Percentiles rank a stretch among this genome's conserved stretches.
phyloP scores from a whole-genome alignment of 495 filamentous ascomycete genomes.

The Letharia lupina region DNA sequence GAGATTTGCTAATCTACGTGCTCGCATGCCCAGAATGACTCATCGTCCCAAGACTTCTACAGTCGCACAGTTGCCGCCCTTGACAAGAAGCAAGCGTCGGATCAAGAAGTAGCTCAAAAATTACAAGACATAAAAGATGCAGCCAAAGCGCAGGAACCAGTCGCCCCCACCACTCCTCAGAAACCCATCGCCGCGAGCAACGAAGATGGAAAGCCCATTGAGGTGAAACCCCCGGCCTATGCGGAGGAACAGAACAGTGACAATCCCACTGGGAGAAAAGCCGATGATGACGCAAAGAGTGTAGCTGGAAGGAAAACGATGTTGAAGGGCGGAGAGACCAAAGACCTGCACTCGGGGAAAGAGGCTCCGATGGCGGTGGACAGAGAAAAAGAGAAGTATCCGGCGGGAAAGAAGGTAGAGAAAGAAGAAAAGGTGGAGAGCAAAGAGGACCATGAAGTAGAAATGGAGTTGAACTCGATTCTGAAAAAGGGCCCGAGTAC shows the following conservation, averaged over 20 bases:
- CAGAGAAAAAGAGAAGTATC: conserved; percentile 20
- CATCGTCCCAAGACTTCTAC: conserved; percentile 45
- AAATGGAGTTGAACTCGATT: conserved; percentile 65
- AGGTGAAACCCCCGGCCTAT: conserved; percentile 20
- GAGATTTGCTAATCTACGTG: conserved; percentile 3
- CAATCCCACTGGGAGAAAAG: conserved; percentile 9
- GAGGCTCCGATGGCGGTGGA: conserved; percentile 23
- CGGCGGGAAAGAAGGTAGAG: conserved; percentile 27
- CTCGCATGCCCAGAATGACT: conserved; percentile 33
- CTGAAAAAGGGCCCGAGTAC: conserved; percentile 74
- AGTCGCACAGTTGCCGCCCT: conserved; percentile 42
- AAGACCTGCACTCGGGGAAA: conserved; percentile 36
- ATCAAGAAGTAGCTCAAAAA: conserved; percentile 32
- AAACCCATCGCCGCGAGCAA: conserved; percentile 28
- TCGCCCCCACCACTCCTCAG: conserved; percentile 23
- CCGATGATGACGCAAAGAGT: conserved; percentile 39
- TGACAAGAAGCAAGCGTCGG: conserved; percentile 32
- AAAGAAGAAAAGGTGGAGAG: conserved; percentile 42
- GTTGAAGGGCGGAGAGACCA: conserved; percentile 29
- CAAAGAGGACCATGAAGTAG: conserved; percentile 47
- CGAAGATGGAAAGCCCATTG: conserved; percentile 45
- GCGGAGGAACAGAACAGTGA: conserved; percentile 10
- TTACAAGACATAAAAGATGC: conserved; percentile 31
- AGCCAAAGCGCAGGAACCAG: conserved; percentile 28
- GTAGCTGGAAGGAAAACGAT: conserved; percentile 63